Evolutionary conservation across 1,284 basidiomycete genomes (phyloP), one percentile per base, ranked within the genome.

Genomic region (Boletus holoroseus): DNA sequence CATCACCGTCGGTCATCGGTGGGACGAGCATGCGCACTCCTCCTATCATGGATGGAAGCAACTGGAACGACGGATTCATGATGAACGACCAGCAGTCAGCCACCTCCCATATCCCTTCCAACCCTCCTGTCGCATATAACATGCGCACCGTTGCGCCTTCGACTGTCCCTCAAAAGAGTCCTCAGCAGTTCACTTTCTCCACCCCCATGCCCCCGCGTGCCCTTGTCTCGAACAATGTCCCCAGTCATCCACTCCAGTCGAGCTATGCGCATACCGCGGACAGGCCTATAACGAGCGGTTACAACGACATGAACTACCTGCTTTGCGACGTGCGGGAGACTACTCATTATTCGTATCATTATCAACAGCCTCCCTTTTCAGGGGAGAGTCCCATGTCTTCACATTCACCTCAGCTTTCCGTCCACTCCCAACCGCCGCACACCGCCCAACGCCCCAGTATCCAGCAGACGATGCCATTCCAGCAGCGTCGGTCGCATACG

Each of bases 61-160:
- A 70, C 44, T 86, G 85, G 85, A 76, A 80, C 38, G 77, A 83
- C 36, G 67, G 73, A 12, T 72, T 83, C 55, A 72, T 81, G 42
- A 72, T 82, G 63, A 69, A 66, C 45, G 79, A 81, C 35, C 76
- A 77, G 40, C 72, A 74, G 44, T 62, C 73, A 11, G 1, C 62
- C 36, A 38, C 47, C 41, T 63, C 68, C 34, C 64, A 75, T 13
- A 58, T 73, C 28, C 68, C 76, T 28, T 62, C 75, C 34, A 55
- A 69, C 16, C 68, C 73, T 20, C 59, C 72, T 30, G 53, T 67
- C 75, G 36, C 65, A 71, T 51, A 71, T 71, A 55, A 68, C 75
- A 65, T 69, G 70, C 55, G 70, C 64, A 18, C 71, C 12, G 53
- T 66, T 11, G 53, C 57, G 3, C 40, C 65, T 6, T 44, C 67